These are phyloP conservation scores for Apiospora arundinis DNA, from an alignment of 2,329 filamentous ascomycete species.

Conservation along the genomic window DNA sequence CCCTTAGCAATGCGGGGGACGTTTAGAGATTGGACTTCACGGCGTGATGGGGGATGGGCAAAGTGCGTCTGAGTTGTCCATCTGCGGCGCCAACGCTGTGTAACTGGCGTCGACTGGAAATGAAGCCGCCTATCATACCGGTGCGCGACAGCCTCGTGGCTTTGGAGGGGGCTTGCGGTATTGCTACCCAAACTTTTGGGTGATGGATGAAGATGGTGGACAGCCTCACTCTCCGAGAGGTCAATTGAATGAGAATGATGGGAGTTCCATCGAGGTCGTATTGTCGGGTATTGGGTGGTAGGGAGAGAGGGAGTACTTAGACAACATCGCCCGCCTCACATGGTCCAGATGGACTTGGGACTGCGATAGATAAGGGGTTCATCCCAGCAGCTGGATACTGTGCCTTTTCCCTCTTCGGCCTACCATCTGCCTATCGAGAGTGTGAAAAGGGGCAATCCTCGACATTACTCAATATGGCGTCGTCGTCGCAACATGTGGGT, in stretches of 20 bases:
- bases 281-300: no score
- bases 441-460: neutral
- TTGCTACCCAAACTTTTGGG: constrained; percentile 7
- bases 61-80: neutral
- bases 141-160: neutral
- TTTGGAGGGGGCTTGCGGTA: neutral
- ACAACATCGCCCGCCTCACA: neutral
- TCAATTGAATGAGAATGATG: neutral
- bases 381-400: neutral
- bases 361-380: neutral
- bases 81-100: constrained; percentile 10
- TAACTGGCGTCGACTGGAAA: neutral
- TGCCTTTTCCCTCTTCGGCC: neutral
- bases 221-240: neutral
- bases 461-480: constrained; percentile 23
- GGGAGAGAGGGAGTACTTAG: neutral
- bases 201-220: neutral
- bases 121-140: neutral
- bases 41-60: neutral
- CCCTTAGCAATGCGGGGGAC: neutral
- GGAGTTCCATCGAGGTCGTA: neutral
- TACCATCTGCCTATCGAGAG: neutral
- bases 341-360: neutral
- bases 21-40: neutral
- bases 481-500: constrained; percentile 20